Evolutionary conservation across 441 rosid species (phyloP), one percentile per base, ranked within the genome.

Genomic region (Iberis amara): DNA sequence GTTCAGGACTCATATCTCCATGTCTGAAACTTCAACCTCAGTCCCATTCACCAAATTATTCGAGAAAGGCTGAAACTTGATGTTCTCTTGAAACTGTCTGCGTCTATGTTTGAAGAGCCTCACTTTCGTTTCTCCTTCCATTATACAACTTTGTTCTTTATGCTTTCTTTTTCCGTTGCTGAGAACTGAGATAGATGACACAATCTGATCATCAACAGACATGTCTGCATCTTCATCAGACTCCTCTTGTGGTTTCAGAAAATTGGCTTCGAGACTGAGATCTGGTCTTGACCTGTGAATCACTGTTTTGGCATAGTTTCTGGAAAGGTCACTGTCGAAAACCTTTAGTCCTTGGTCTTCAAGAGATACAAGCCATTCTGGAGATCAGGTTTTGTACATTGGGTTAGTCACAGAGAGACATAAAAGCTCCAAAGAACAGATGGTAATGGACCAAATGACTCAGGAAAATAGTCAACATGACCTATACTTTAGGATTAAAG

Each of bases 311-410:
- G 85, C 92, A 59, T 74, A 65, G 48, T 67, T 69, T 62, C 64
- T 78, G 67, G 71, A 66, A 46, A 68, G 51, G 66, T 62, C 73
- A 44, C 73, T 55, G 41, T 76, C 78, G 47, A 85, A 88, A 46
- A 83, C 70, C 63, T 14, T 62, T 61, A 71, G 26, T 28, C 89
- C 95, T 67, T 73, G 78, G 50, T 71, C 87, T 51, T 85, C 94
- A 21, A 75, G 61, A 18, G 57, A 59, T 45, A 79, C 59, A 42
- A 88, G 76, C 87, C 95, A 88, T 66, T 72, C 95, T 85, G 79
- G 46, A 69, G 59, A 69, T 61, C 35, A 65, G 5, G 46, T 47
- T 35, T 48, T 28, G 54, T 24, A 61, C 53, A 28, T 27, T 40
- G 36, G 40, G 52, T 53, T 35, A 66, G 65, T 33, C 26, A 28